Base-by-base conservation (phyloP, 2,329 filamentous ascomycete genomes). In the Fusarium hainanense region DNA sequence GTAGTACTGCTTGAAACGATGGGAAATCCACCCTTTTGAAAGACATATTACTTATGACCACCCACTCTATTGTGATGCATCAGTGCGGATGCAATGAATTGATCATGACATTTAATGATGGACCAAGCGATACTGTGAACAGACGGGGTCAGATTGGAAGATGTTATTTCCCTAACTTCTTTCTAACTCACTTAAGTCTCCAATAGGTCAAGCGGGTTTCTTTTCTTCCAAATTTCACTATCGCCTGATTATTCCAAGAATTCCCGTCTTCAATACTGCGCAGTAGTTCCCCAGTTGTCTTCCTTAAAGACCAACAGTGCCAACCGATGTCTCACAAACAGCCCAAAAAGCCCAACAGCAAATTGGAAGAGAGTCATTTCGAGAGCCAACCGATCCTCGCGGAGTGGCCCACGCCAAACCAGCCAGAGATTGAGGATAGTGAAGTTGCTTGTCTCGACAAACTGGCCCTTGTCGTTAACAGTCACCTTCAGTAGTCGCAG, bases 381-480 rank as follows among this genome's bases (percentile, higher is more conserved):
- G 77, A 89, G 83, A 27, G 93, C 93, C 56, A 99, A 85, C 47
- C 88, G 86, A 80, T 97, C 92, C 79, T 99, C 96, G 67, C 92
- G 88, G 85, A 97, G 88, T 4, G 96, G 94, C 0, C 96, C 96
- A 78, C 94, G 91, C 93, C 94, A 97, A 54, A 98, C 93, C 67
- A 99, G 84, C 95, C 95, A 99, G 58, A 99, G 86, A 78, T 99
- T 99, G 71, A 99, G 85, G 49, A 99, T 87, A 11, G 96, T 99
- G 68, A 99, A 87, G 80, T 99, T 99, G 70, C 89, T 93, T 21
- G 90, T 95, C 80, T 96, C 92, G 25, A 89, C 83, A 73, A 98
- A 91, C 70, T 85, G 82, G 11, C 92, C 93, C 57, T 90, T 82
- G 37, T 89, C 84, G 75, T 95, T 89, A 52, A 85, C 86, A 63